Evolutionary conservation across 176 grass and related monocot species (phyloP).

Genomic region (Elymus sibiricus): DNA sequence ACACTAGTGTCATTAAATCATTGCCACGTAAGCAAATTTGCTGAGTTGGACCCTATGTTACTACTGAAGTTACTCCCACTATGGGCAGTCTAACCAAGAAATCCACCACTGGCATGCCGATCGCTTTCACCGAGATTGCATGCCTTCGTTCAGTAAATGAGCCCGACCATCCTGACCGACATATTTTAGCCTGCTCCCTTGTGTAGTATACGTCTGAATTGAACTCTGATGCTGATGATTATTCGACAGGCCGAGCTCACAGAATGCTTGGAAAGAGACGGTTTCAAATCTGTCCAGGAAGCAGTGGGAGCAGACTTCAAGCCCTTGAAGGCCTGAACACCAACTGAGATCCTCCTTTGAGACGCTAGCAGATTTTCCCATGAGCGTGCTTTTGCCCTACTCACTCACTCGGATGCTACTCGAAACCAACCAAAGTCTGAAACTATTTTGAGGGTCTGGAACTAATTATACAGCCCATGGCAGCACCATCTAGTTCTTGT

Average conservation of each 20-base stretch:
- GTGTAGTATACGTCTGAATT: neutral
- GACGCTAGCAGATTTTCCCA: constrained; percentile 11
- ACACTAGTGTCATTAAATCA: no score
- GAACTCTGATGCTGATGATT: constrained; percentile 19
- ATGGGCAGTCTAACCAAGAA: no score
- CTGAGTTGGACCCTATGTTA: no score
- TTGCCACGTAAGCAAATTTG: no score
- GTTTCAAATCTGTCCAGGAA: constrained; percentile 89
- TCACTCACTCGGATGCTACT: constrained; percentile 14
- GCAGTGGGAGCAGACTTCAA: constrained; percentile 80
- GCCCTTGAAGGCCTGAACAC: constrained; percentile 27
- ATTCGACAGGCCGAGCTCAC: constrained; percentile 66
- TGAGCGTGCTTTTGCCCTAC: constrained; percentile 11
- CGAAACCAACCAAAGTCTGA: neutral
- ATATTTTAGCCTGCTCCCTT: neutral
- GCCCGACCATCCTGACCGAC: neutral
- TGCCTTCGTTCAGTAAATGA: neutral
- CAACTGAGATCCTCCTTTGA: neutral
- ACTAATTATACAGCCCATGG: constrained; percentile 9
- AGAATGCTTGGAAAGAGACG: constrained; percentile 89
- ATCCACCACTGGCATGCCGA: no score
- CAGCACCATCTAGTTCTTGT: neutral
- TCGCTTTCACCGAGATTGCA: no score
- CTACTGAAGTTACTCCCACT: no score
- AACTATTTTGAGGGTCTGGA: constrained; percentile 23